phyloP scores from a whole-genome alignment of 306 rosid species.

The Glycine tomentella region DNA sequence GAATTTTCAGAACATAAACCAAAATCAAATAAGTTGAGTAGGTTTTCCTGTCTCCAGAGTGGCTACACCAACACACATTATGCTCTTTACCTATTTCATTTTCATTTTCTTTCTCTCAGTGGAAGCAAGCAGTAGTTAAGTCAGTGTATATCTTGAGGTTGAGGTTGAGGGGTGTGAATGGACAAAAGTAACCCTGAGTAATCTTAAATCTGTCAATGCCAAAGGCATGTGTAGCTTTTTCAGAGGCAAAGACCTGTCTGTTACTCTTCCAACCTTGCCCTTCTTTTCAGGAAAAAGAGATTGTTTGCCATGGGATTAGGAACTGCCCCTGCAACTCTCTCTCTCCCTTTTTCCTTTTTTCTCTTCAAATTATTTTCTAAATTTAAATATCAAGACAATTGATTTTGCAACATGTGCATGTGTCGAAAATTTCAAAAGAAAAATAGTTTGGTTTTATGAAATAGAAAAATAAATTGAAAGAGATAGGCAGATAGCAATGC shows the following conservation, averaged over 20 bases:
- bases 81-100: not conserved
- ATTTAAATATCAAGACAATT: not conserved
- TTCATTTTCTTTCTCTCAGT: slow-evolving; percentile 2
- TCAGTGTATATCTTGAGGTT: slow-evolving; percentile 22
- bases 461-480: not conserved
- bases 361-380: not conserved
- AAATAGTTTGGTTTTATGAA: not conserved
- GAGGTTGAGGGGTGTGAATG: not conserved
- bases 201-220: slow-evolving; percentile 47
- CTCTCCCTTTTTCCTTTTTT: not conserved
- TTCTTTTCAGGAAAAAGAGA: slow-evolving; percentile 53
- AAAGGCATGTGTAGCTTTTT: slow-evolving; percentile 48
- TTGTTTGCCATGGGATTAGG: slow-evolving; percentile 34
- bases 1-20: slow-evolving; percentile 53
- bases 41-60: slow-evolving; percentile 65
- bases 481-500: not conserved
- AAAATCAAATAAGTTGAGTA: slow-evolving; percentile 54
- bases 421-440: not conserved
- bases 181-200: slow-evolving; percentile 60
- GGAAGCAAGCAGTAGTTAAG: not conserved
- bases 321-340: not conserved
- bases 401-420: slow-evolving; percentile 13
- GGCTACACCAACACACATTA: slow-evolving; percentile 38
- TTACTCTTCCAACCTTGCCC: slow-evolving; percentile 43
- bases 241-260: slow-evolving; percentile 46